phyloP scores from a whole-genome alignment of 345 rosid genomes.

The Nephelium lappaceum region DNA sequence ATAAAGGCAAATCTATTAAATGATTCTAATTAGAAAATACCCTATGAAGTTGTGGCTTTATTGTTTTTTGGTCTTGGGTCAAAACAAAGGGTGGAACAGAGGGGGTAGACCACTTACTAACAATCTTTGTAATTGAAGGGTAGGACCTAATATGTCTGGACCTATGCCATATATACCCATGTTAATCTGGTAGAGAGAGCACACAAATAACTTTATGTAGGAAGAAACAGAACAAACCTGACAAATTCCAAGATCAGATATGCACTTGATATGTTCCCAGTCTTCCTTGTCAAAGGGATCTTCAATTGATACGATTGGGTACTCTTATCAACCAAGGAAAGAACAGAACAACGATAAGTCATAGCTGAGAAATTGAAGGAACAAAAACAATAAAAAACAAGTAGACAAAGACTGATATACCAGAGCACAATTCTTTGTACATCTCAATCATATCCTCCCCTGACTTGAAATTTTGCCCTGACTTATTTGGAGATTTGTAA shows the following conservation, averaged over 20 bases:
- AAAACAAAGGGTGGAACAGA: neutral
- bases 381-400: slow-evolving; percentile 9
- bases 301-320: slow-evolving; percentile 86
- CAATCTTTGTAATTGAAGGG: neutral
- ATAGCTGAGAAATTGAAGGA: slow-evolving; percentile 14
- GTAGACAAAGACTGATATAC: slow-evolving; percentile 40
- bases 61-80: neutral
- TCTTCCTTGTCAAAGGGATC: slow-evolving; percentile 99
- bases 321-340: slow-evolving; percentile 46
- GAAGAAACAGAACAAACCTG: slow-evolving; percentile 61
- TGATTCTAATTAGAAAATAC: neutral
- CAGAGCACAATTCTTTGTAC: slow-evolving; percentile 82
- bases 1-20: slow-evolving; percentile 9
- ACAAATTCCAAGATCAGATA: slow-evolving; percentile 83
- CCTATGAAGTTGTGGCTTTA: neutral
- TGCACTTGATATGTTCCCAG: slow-evolving; percentile 81
- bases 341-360: slow-evolving; percentile 24
- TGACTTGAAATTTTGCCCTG: slow-evolving; percentile 89
- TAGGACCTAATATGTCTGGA: neutral
- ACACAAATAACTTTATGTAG: slow-evolving; percentile 11
- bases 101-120: neutral
- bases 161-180: neutral
- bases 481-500: slow-evolving; percentile 61
- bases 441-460: slow-evolving; percentile 94
- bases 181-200: neutral